Evolutionary conservation across 2,329 filamentous ascomycete species (phyloP), one percentile per base, ranked within the genome.

Genomic region (Remersonia thermophila): DNA sequence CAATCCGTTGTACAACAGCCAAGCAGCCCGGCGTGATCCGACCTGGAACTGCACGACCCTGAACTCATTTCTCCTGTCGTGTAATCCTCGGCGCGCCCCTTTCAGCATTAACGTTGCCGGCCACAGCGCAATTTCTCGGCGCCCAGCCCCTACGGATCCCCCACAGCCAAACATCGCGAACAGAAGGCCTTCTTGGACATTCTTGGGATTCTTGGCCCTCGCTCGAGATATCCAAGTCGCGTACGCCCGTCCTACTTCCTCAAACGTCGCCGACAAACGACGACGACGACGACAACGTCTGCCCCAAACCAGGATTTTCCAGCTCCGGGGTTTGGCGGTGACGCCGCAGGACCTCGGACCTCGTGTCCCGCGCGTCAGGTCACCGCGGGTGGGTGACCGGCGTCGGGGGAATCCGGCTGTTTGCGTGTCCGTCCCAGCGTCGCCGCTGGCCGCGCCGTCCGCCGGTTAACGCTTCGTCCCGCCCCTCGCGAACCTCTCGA

Each of bases 41-140:
- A 9, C 20, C 20, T 15, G 33, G 36, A 31, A 33, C 29, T 34
- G 34, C 38, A 32, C 8, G 30, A 35, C 26, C 25, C 14, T 17
- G 27, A n/a, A n/a, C n/a, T 23, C 20, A 7, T 32, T 33, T 16
- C n/a, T 13, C 27, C 29, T 14, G 23, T 27, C 31, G 36, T 40
- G 29, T 31, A 18, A 8, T 35, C 29, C 36, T 40, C 34, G 37
- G 29, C 39, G 20, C 27, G 11, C 32, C 32, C 15, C 7, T 28
- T 18, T 15, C 28, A 27, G 13, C 18, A 41, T 18, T 17, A 28
- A 32, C 12, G 20, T 35, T 38, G 27, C 32, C 14, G 37, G 32
- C 43, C 37, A 44, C 48, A 23, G 20, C 43, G 53, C 51, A 47
- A 52, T 50, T 53, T 58, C 58, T 60, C 50, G 58, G 58, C 58